These are phyloP conservation scores for Blepharisma stoltei DNA, from an alignment of 73 alveolate genomes.

Conservation along the genomic window DNA sequence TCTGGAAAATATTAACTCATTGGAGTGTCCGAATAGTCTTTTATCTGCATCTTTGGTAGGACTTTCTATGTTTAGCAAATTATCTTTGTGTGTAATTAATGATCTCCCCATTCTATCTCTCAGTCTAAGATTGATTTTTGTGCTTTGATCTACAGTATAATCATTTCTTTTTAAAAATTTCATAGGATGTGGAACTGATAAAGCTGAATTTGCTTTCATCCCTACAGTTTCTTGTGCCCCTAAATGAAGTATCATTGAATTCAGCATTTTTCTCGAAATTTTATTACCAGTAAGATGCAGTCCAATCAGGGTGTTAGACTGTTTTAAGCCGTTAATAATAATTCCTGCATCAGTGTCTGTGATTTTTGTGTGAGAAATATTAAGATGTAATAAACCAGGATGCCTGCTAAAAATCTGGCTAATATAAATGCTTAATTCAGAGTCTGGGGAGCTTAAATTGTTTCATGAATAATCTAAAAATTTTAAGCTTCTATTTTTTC, in stretches of 20 bases:
- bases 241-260: constrained; percentile 6
- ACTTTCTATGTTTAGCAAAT: background rate
- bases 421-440: background rate
- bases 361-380: background rate
- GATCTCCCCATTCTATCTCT: constrained; percentile 8
- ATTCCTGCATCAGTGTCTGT: background rate
- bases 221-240: background rate
- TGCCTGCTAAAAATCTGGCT: background rate
- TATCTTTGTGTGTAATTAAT: background rate
- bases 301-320: background rate
- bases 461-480: constrained; percentile 19
- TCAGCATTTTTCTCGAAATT: background rate
- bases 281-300: constrained; percentile 18
- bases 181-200: background rate
- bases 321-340: background rate
- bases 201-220: background rate
- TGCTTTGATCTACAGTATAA: background rate
- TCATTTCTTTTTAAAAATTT: background rate
- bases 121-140: background rate
- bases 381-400: background rate
- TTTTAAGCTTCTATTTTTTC: background rate
- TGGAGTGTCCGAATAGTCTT: background rate
- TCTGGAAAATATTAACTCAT: constrained; percentile 46
- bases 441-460: background rate
- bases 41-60: background rate